These are phyloP conservation scores for Hondaea fermentalgiana DNA, from an alignment of 108 stramenopile species.

Conservation along the genomic window DNA sequence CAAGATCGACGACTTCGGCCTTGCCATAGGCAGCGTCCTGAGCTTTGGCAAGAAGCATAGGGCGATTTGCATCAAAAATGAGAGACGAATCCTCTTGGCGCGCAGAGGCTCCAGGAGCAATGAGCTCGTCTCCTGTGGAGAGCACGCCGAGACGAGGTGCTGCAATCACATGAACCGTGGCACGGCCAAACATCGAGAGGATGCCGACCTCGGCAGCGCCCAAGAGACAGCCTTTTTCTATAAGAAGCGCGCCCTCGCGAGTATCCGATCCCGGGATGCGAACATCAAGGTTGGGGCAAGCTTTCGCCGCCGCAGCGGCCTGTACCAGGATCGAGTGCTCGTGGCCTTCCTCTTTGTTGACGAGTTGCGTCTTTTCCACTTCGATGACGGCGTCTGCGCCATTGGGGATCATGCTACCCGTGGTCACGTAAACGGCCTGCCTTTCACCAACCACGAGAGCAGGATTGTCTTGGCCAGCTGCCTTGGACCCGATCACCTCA, in stretches of 20 bases:
- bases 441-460: neutral
- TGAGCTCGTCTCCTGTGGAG: constrained; percentile 25
- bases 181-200: constrained; percentile 65
- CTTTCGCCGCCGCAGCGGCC: too few species aligned
- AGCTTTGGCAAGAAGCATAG: constrained; percentile 56
- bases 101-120: constrained; percentile 19
- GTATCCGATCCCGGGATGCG: constrained; percentile 38
- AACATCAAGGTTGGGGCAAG: constrained; percentile 19
- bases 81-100: too few species aligned
- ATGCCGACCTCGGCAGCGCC: constrained; percentile 39
- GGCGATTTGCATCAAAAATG: constrained; percentile 77
- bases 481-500: neutral
- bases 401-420: constrained; percentile 39
- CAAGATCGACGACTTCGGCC: constrained; percentile 61
- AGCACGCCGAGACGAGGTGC: neutral
- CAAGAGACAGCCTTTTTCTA: constrained; percentile 11
- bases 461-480: neutral
- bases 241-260: constrained; percentile 11
- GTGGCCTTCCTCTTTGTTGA: too few species aligned
- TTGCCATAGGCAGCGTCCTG: constrained; percentile 11
- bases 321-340: too few species aligned
- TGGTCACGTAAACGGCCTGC: constrained; percentile 41
- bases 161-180: neutral
- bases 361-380: neutral
- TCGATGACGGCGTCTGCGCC: constrained; percentile 48